Evolutionary conservation across 2,329 filamentous ascomycete genomes (phyloP).

Genomic region (Penicillium sp.): DNA sequence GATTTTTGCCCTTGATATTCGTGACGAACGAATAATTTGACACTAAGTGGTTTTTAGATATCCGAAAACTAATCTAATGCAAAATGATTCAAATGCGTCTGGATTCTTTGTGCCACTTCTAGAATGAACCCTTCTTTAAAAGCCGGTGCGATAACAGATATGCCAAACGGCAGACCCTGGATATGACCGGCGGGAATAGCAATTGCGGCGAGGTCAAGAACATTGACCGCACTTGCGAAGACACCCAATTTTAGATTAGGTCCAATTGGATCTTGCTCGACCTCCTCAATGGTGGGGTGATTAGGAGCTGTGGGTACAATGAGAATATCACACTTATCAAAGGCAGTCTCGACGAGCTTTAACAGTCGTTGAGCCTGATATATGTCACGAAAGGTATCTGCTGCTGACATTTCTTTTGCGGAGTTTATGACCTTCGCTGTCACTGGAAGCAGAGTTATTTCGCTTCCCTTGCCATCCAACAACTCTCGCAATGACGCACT

Average conservation of each 20-base stretch:
- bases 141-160: slow-evolving; percentile 14
- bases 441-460: slow-evolving; percentile 1
- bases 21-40: too few species aligned
- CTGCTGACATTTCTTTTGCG: slow-evolving; percentile 26
- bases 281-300: slow-evolving; percentile 50
- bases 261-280: slow-evolving; percentile 49
- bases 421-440: slow-evolving; percentile 35
- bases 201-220: slow-evolving; percentile 48
- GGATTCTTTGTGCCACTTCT: slow-evolving; percentile 10
- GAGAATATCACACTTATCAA: slow-evolving; percentile 38
- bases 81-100: neutral
- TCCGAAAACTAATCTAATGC: too few species aligned
- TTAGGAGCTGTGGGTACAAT: slow-evolving; percentile 56
- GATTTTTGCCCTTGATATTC: too few species aligned
- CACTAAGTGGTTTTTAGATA: too few species aligned
- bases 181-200: slow-evolving; percentile 43
- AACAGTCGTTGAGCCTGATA: slow-evolving; percentile 39
- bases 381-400: slow-evolving; percentile 49
- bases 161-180: slow-evolving; percentile 23
- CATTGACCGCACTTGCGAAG: slow-evolving; percentile 60
- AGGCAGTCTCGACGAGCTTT: slow-evolving; percentile 23
- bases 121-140: slow-evolving; percentile 12
- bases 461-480: slow-evolving; percentile 32
- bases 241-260: slow-evolving; percentile 54
- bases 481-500: slow-evolving; percentile 44